Evolutionary conservation across 2,329 filamentous ascomycete genomes (phyloP), one percentile per base, ranked within the genome.

Genomic region (Penicillium italicum): DNA sequence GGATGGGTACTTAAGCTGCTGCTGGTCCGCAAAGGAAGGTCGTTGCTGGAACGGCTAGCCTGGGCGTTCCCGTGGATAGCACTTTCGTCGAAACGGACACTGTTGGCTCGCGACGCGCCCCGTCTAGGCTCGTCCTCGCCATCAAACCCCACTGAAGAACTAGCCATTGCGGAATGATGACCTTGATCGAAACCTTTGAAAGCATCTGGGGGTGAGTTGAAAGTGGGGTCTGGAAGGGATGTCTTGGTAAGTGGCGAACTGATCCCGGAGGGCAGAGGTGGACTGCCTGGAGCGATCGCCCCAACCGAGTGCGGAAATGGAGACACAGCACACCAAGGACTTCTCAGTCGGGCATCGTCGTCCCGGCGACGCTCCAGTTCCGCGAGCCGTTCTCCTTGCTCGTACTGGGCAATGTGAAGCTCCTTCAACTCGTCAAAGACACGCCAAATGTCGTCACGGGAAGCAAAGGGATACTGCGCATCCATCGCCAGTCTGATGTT

Each of bases 41-140:
- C 94, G 44, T 89, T 85, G 12, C 90, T 93, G 53, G 91, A 88
- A 42, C 93, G 85, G 56, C 88, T 89, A 61, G 85, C 85, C 68
- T 96, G 90, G 36, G 87, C 87, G 84, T 91, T 91, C 45, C 90
- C 89, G 66, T 96, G 91, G 65, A 96, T 85, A 14, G 93, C 92
- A 69, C 91, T 96, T 72, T 97, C 93, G 69, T 97, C 94, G 67
- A 99, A 99, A 36, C 94, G 89, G 64, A 99, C 94, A 69, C 94
- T 97, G 71, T 97, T 97, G 45, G 94, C 93, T 65, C 94, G 84
- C 18, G 94, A 99, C 18, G 91, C 88, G 20, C 90, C 90, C 51
- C 94, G 90, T 60, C 93, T 85, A 36, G 91, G 85, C 55, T 91
- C 86, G 31, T 97, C 91, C 59, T 96, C 92, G 5, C 87, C 83